These are phyloP conservation scores for Oxyria digyna DNA, from an alignment of 148 eudicot genomes.

Conservation along the genomic window DNA sequence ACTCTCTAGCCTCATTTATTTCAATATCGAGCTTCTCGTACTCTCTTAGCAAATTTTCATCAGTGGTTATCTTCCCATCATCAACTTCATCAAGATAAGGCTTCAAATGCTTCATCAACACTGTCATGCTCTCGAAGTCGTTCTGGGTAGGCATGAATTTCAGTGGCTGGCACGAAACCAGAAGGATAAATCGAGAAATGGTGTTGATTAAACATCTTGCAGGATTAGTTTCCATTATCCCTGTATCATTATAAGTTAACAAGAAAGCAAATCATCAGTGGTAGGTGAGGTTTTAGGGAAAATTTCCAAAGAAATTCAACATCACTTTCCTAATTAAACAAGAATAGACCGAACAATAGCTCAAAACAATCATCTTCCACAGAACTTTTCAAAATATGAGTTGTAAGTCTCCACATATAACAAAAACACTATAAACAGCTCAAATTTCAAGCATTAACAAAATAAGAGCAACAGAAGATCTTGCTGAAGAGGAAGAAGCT, in stretches of 20 bases:
- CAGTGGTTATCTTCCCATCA: slow-evolving; percentile 28
- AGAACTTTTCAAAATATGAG: background rate
- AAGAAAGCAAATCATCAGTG: background rate
- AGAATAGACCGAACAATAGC: background rate
- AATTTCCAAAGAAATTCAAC: no score
- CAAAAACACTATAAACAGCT: background rate
- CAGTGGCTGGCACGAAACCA: slow-evolving; percentile 49
- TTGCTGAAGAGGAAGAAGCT: background rate
- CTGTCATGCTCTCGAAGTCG: slow-evolving; percentile 33
- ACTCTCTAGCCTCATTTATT: slow-evolving; percentile 76
- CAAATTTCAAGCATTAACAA: background rate
- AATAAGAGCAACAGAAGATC: background rate
- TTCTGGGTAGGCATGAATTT: slow-evolving; percentile 49
- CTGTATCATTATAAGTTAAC: slow-evolving; percentile 17
- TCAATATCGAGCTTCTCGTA: slow-evolving; percentile 61
- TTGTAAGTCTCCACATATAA: background rate
- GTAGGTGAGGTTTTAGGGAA: no score
- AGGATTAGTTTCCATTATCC: slow-evolving; percentile 58
- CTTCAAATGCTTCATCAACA: slow-evolving; percentile 59
- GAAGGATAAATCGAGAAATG: slow-evolving; percentile 75
- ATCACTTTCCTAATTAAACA: background rate
- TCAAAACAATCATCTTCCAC: background rate
- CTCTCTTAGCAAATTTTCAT: slow-evolving; percentile 40
- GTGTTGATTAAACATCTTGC: slow-evolving; percentile 67
- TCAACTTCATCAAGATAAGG: slow-evolving; percentile 50